These are phyloP conservation scores for Aspergillus sp. DNA, from an alignment of 2,329 filamentous ascomycete species.

Conservation along the genomic window DNA sequence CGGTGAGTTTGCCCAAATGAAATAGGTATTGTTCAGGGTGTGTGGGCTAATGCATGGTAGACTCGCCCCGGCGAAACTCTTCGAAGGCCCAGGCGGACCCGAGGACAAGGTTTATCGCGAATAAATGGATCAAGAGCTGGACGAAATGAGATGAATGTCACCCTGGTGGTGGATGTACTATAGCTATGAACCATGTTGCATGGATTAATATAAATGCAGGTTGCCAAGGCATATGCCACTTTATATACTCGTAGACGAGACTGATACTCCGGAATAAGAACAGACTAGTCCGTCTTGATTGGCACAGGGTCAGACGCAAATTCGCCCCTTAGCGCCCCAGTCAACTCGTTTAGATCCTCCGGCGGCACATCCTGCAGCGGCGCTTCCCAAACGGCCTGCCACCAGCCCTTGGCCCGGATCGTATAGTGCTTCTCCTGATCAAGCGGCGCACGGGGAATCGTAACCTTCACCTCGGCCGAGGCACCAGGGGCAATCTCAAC, in stretches of 20 bases:
- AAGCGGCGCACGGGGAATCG: conserved; percentile 33
- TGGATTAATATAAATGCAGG: not conserved
- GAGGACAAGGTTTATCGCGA: conserved; percentile 39
- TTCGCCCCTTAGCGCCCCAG: conserved; percentile 25
- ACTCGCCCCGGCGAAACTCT: conserved; percentile 42
- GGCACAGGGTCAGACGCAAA: conserved; percentile 26
- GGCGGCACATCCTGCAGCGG: conserved; percentile 28
- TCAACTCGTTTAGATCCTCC: conserved; percentile 27
- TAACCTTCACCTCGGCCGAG: conserved; percentile 28
- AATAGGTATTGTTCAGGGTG: not conserved
- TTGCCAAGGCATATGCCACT: not conserved
- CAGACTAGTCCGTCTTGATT: not conserved
- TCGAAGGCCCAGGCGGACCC: conserved; percentile 40
- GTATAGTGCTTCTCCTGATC: conserved; percentile 37
- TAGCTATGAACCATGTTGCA: conserved; percentile 7
- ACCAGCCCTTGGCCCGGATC: conserved; percentile 38
- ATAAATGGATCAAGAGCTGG: conserved; percentile 20
- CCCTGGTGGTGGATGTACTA: conserved; percentile 10
- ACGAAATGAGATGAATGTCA: not conserved
- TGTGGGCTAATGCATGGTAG: conserved; percentile 21
- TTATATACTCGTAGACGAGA: not conserved
- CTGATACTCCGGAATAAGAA: not conserved
- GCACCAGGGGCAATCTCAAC: conserved; percentile 35
- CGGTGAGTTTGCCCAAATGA: conserved; percentile 31
- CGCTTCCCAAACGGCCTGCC: conserved; percentile 42